Evolutionary conservation across 208 protist species (phyloP), one percentile per base, ranked within the genome.

Genomic region (Crithidia mellificae): DNA sequence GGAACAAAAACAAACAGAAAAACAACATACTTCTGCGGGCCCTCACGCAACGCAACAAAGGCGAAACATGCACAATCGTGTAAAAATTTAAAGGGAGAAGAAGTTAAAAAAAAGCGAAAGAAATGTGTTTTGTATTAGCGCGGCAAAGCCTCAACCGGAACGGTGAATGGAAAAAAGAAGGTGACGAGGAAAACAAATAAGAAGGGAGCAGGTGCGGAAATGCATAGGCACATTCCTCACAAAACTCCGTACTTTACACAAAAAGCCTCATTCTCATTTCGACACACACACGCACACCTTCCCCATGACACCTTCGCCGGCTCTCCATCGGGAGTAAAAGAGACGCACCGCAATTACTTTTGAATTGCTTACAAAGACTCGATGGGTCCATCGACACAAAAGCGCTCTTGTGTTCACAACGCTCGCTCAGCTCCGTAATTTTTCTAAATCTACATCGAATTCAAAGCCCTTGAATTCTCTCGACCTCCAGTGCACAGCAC

Each of bases 81-180:
- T n/a, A n/a, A n/a, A n/a, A n/a, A n/a, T n/a, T n/a, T n/a, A n/a
- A n/a, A n/a, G n/a, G n/a, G n/a, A n/a, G n/a, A n/a, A n/a, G n/a
- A n/a, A n/a, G n/a, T n/a, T n/a, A 19, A 32, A n/a, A 59, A 30
- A 19, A 47, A 47, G 27, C 14, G 32, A 30, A 8, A 30, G n/a
- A 47, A 32, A 29, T 12, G 36, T 59, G 54, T 59, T 59, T 59
- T 59, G 54, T 43, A 12, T 59, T 59, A 59, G 54, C 38, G 32
- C 54, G 27, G 36, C 5, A 12, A 6, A 44, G 54, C 6, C 54
- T 6, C 46, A 27, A 27, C 46, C 46, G 46, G 22, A 22, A 6
- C 20, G 27, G 41, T 46, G 15, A 6, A 6, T 46, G 8, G 7
- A 38, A 38, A 11, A 11, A 11, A 38, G n/a, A n/a, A n/a, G n/a